phyloP scores from a whole-genome alignment of 176 grass and related monocot genomes.

The Phoenix dactylifera region DNA sequence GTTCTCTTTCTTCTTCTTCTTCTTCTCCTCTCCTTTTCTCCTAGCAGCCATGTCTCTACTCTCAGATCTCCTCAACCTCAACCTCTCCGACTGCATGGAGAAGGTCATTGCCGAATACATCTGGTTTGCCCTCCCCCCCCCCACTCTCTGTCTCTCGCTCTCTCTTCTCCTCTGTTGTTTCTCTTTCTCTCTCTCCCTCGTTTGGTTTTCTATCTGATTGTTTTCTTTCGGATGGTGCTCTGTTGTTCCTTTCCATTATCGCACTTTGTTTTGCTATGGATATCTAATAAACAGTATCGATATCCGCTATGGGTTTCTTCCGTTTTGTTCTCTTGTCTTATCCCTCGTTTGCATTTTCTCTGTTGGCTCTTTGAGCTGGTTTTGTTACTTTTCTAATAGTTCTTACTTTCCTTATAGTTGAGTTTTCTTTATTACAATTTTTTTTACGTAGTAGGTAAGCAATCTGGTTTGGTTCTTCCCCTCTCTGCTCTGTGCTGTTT shows the following conservation, averaged over 20 bases:
- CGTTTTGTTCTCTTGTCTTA: not conserved
- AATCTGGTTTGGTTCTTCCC: too few relatives aligned
- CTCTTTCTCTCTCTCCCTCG: conserved; percentile 8
- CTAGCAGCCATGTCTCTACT: conserved; percentile 58
- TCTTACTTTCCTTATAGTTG: too few relatives aligned
- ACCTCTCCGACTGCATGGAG: conserved; percentile 59
- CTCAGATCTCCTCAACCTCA: conserved; percentile 63
- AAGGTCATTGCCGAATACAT: conserved; percentile 88
- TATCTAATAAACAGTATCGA: too few relatives aligned
- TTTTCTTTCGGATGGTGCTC: not conserved
- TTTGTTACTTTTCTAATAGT: not conserved
- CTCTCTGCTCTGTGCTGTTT: too few relatives aligned
- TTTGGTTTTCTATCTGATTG: not conserved
- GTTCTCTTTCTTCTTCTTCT: conserved; percentile 5
- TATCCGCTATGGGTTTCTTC: too few relatives aligned
- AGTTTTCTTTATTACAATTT: too few relatives aligned
- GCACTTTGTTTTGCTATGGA: too few relatives aligned
- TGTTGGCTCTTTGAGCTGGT: not conserved
- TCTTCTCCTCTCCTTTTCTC: not conserved
- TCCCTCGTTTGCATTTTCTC: not conserved
- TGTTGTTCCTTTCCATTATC: too few relatives aligned
- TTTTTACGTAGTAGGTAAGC: too few relatives aligned
- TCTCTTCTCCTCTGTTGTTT: not conserved
- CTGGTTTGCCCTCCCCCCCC: conserved; percentile 33
- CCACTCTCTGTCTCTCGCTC: conserved; percentile 13